phyloP scores from a whole-genome alignment of 345 rosid genomes.

The Odontarrhena argentea region DNA sequence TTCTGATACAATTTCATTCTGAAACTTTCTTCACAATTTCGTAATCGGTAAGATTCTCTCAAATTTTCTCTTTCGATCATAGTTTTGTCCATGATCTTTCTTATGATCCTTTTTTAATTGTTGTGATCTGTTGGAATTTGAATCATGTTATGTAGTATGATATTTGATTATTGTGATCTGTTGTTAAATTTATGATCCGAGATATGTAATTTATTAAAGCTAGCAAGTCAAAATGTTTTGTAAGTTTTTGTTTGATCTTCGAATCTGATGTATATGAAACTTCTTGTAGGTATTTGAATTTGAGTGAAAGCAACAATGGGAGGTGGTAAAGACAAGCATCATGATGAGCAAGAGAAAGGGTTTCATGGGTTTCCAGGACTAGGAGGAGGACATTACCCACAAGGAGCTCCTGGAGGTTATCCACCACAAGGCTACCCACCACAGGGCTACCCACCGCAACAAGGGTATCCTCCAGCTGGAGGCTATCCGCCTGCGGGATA shows the following conservation, averaged over 20 bases:
- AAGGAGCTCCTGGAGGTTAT: conserved; percentile 41
- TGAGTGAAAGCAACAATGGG: conserved; percentile 30
- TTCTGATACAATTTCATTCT: conserved; percentile 12
- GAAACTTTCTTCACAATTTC: conserved; percentile 24
- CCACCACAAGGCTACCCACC: conserved; percentile 58
- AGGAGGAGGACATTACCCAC: conserved; percentile 48
- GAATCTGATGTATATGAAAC: conserved; percentile 4
- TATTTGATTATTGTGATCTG: no score
- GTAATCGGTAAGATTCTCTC: conserved; percentile 28
- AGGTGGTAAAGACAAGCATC: conserved; percentile 44
- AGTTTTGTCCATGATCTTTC: neutral
- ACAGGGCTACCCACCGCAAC: conserved; percentile 48
- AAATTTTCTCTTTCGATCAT: neutral
- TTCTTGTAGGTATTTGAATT: conserved; percentile 26
- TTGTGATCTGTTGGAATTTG: neutral
- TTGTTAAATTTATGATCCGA: neutral
- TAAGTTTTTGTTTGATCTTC: conserved; percentile 1
- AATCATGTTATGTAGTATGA: neutral
- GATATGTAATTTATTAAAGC: neutral
- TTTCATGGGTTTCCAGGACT: conserved; percentile 34
- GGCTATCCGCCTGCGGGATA: conserved; percentile 37
- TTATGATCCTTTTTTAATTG: neutral
- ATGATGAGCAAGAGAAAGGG: conserved; percentile 48
- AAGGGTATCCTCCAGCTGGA: conserved; percentile 35
- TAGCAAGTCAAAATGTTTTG: neutral